Base-by-base conservation (phyloP, 495 filamentous ascomycete genomes). In the Aspergillus diversus region DNA sequence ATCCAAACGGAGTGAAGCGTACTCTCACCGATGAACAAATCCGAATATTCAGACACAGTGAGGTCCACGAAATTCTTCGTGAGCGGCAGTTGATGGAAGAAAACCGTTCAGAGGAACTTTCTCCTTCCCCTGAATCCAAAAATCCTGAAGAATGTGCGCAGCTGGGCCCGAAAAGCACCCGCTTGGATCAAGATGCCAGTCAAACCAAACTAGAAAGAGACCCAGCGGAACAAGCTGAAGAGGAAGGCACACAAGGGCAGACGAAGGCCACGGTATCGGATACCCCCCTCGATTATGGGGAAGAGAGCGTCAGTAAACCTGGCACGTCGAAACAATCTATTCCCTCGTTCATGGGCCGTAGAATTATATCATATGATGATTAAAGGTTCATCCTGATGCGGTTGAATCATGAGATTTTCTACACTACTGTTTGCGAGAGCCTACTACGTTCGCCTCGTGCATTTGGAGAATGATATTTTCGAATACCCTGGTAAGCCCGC, bases 1-100 rank as follows among this genome's bases (percentile, higher is more conserved):
- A 97, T 70, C 78, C 84, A 6, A 93, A 98, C 66, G 94, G 96
- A 13, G 86, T 87, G 57, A 96, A 96, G 72, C 88, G 96, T 6
- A 97, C 93, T 7, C 78, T 99, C 55, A 98, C 96, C 3, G 91
- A 97, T 72, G 90, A 91, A 59, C 90, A 99, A 75, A 91, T 97
- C 49, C 86, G 82, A 16, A 95, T 97, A 43, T 97, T 98, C 71
- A 81, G 95, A 61, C 90, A 95, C 71, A 95, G 89, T 13, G 95
- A 99, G 76, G 84, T 98, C 48, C 87, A 96, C 69, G 69, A 81
- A 7, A 75, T 97, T 16, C 75, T 92, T 4, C 84, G 89, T 9
- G 80, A 80, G 61, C 75, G 75, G 66, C 72, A 80, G 68, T 68
- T 76, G 12, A 64, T 55, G 43, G 64, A 65, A 51, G 83, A 83